These are phyloP conservation scores for Pueraria montana DNA, from an alignment of 306 rosid species.

Conservation along the genomic window DNA sequence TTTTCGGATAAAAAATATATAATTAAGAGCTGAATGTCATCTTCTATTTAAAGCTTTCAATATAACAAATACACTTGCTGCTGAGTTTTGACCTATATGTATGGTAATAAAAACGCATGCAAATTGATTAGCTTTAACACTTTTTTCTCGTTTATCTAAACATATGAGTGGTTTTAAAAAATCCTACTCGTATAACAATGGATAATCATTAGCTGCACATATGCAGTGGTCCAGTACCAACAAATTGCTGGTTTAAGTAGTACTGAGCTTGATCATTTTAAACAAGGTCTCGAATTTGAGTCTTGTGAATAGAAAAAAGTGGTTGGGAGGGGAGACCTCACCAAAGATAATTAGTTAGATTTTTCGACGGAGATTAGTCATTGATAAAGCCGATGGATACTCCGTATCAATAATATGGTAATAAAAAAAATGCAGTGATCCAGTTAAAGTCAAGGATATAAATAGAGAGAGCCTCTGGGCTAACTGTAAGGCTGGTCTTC, in stretches of 20 bases:
- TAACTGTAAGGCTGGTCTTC: conserved; percentile 16
- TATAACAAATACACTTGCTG: neutral
- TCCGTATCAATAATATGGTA: no score
- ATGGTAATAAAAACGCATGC: neutral
- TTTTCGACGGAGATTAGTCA: no score
- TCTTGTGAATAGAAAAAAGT: no score
- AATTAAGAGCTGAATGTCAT: neutral
- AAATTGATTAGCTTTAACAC: neutral
- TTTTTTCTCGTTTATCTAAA: neutral
- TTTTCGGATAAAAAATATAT: neutral
- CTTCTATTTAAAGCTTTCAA: neutral
- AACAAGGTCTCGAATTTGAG: no score
- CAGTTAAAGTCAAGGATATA: conserved; percentile 5
- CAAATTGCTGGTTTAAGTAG: no score
- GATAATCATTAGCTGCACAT: conserved; percentile 23
- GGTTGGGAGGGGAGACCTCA: no score
- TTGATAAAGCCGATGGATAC: no score
- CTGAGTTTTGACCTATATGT: neutral
- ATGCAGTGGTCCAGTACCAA: no score
- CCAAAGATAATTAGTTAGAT: no score
- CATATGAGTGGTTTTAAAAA: neutral
- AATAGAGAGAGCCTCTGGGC: conserved; percentile 23
- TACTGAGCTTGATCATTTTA: no score
- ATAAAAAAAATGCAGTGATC: no score
- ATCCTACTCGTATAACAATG: neutral